Conservation (phyloP, 2,329 filamentous ascomycete species). For the Curvularia sp. region DNA sequence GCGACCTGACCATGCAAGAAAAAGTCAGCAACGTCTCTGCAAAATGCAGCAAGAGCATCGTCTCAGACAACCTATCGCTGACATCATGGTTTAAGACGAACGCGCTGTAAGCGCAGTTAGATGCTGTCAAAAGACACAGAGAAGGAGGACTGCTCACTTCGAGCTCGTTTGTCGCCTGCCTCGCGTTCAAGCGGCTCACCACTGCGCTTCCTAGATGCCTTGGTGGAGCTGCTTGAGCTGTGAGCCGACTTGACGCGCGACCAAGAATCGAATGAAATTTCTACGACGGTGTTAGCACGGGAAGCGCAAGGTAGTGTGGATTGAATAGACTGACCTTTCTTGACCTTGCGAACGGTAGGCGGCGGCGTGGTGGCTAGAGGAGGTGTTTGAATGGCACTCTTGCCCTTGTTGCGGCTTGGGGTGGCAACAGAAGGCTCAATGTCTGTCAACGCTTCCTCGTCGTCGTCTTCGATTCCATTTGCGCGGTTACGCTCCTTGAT, state of each 20-base stretch:
- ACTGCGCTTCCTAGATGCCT: constrained; percentile 48
- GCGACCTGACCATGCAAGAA: constrained; percentile 5
- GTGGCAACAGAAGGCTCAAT: constrained; percentile 52
- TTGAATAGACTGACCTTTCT: constrained; percentile 58
- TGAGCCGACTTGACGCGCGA: constrained; percentile 65
- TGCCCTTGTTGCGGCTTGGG: constrained; percentile 38
- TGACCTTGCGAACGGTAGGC: constrained; percentile 66
- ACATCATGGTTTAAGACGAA: constrained; percentile 18
- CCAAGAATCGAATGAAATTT: constrained; percentile 68
- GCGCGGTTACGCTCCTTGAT: constrained; percentile 55
- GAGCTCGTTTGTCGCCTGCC: constrained; percentile 39
- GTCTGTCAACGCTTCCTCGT: constrained; percentile 66
- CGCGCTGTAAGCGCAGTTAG: constrained; percentile 33
- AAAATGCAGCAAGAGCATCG: background rate
- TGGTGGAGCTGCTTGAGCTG: constrained; percentile 46
- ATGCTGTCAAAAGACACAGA: constrained; percentile 36
- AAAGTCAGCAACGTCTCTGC: background rate
- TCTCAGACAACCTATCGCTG: background rate
- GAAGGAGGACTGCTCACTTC: constrained; percentile 40
- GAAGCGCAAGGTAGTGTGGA: too few species aligned
- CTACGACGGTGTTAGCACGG: constrained; percentile 20
- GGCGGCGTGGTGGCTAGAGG: constrained; percentile 55
- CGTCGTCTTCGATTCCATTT: constrained; percentile 55
- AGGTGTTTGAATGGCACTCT: constrained; percentile 62
- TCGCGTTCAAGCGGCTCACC: constrained; percentile 40